Evolutionary conservation across 345 rosid genomes (phyloP).

Genomic region (Corchorus olitorius): DNA sequence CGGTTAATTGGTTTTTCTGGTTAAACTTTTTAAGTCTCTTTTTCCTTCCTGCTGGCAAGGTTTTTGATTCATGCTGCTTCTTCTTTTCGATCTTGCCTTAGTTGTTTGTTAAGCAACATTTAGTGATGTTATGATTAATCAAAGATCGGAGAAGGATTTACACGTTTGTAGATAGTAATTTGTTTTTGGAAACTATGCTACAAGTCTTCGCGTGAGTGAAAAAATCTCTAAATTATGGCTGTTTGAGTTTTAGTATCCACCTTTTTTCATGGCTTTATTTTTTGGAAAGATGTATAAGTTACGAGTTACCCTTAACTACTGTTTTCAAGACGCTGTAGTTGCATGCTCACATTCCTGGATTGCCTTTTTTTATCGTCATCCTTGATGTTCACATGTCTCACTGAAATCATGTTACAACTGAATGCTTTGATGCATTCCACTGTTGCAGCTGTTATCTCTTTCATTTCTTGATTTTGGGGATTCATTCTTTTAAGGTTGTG

Average conservation of each 20-base stretch:
- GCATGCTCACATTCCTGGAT: neutral
- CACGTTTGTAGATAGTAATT: neutral
- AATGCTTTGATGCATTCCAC: conserved; percentile 3
- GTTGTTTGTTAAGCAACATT: neutral
- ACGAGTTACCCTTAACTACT: neutral
- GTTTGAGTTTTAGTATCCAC: neutral
- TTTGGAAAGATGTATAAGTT: conserved; percentile 1
- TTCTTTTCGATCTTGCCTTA: neutral
- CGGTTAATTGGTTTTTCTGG: neutral
- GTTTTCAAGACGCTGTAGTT: conserved; percentile 11
- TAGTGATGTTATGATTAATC: neutral
- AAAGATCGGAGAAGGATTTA: neutral
- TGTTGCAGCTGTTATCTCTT: conserved; percentile 1
- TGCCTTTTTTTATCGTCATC: conserved; percentile 4
- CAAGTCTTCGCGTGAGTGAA: conserved; percentile 1
- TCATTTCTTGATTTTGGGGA: neutral
- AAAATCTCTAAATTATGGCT: neutral
- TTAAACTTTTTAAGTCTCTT: conserved; percentile 12
- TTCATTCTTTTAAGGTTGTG: conserved; percentile 10
- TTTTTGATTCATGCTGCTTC: neutral
- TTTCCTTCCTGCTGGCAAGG: neutral
- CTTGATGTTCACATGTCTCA: neutral
- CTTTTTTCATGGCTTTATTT: neutral
- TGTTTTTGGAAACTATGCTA: neutral
- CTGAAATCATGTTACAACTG: neutral